Base-by-base conservation (phyloP, 768 basidiomycete species). In the Gelatoporia subvermispora region DNA sequence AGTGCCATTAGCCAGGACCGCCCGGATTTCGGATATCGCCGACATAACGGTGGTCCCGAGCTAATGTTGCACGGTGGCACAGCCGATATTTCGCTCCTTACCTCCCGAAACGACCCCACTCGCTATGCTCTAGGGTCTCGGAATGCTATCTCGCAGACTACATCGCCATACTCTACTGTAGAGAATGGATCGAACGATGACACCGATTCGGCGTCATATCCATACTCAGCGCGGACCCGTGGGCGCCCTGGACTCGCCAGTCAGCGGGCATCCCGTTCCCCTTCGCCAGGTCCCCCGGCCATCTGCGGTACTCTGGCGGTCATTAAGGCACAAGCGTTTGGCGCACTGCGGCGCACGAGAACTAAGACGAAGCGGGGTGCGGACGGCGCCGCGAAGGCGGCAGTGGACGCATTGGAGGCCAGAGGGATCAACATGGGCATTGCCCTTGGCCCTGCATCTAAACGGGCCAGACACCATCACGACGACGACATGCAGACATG, bases 251-350 rank as follows among this genome's bases (percentile, higher is more conserved):
- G 38, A 36, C 49, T 49, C 74, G 75, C 37, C 41, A 59, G 51
- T 60, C 62, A 50, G 63, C 76, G 66, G 70, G 17, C 67, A 3
- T 71, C 70, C 22, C 68, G 70, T 34, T 77, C 76, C 34, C 76
- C 72, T 41, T 76, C 77, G 41, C 74, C 76, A 16, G 63, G 65
- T 36, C 63, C 59, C 45, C 70, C 75, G 50, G 71, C 71, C 22
- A 72, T 89, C 61, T 88, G 85, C 43, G 85, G 86, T 21, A 92
- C 90, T 24, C 78, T 93, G 41, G 89, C 90, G 45, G 88, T 92
- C 49, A 90, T 93, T 69, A 93, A 92, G 69, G 89, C 89, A 37
- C 88, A 92, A 63, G 84, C 90, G 35, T 93, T 92, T 63, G 90
- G 89, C 25, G 87, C 87, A 17, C 71, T 90, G 54, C 84, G 89